phyloP scores from a whole-genome alignment of 2,329 filamentous ascomycete species.

The Chalara sp. region DNA sequence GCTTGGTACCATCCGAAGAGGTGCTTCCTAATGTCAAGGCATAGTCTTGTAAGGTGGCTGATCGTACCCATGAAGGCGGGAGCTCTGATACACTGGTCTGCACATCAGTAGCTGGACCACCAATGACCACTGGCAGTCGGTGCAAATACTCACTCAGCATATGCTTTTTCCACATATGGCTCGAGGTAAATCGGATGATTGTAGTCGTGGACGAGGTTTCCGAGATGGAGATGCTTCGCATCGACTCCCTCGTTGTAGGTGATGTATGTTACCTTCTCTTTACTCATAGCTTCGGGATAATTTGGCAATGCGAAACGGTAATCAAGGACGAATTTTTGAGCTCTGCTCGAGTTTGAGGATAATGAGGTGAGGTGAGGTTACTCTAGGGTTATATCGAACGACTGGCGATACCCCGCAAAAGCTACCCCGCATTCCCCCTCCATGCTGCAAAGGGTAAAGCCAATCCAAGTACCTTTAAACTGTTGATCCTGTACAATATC shows the following conservation, averaged over 20 bases:
- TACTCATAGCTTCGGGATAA: no score
- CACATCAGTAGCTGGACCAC: neutral
- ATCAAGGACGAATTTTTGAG: no score
- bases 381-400: no score
- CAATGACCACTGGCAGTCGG: neutral
- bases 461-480: no score
- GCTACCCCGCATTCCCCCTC: no score
- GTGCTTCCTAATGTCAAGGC: conserved; percentile 16
- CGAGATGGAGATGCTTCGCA: conserved; percentile 16
- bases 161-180: conserved; percentile 15
- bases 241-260: conserved; percentile 16
- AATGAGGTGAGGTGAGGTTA: no score
- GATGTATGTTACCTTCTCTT: conserved; percentile 7
- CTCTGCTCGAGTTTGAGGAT: no score
- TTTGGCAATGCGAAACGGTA: no score
- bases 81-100: conserved; percentile 8
- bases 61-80: conserved; percentile 13
- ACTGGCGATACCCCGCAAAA: no score
- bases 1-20: conserved; percentile 3
- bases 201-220: conserved; percentile 18
- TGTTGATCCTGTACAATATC: no score
- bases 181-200: conserved; percentile 13
- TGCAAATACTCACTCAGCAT: conserved; percentile 13
- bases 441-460: no score
- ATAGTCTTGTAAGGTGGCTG: conserved; percentile 12